Conservation (phyloP, 306 rosid genomes). For the Gastrolobium bilobum region DNA sequence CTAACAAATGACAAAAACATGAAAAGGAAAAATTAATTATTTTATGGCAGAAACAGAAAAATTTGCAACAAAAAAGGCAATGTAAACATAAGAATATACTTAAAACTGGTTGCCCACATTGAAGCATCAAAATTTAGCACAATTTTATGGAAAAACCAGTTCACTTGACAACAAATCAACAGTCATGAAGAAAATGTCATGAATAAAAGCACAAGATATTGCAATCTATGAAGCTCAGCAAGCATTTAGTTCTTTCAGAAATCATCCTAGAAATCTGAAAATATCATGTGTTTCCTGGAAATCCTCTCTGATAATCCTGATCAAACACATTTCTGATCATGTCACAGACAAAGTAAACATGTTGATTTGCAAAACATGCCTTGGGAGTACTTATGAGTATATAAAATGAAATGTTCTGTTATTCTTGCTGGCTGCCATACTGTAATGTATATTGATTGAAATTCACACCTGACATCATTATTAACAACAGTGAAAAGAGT, state of each 20-base stretch:
- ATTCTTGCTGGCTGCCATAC: not conserved
- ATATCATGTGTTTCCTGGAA: too few relatives aligned
- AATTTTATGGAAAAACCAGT: not conserved
- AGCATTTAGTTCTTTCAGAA: too few relatives aligned
- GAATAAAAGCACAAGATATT: too few relatives aligned
- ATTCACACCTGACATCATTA: not conserved
- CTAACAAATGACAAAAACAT: conserved; percentile 58
- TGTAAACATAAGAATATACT: conserved; percentile 29
- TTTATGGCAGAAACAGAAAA: conserved; percentile 31
- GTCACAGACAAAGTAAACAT: not conserved
- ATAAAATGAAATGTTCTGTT: not conserved
- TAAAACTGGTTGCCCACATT: not conserved
- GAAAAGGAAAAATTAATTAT: conserved; percentile 15
- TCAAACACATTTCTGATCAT: too few relatives aligned
- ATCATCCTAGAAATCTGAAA: too few relatives aligned
- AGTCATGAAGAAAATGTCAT: too few relatives aligned
- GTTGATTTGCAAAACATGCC: not conserved
- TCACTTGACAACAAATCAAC: not conserved
- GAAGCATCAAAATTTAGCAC: conserved; percentile 18
- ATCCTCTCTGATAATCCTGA: too few relatives aligned
- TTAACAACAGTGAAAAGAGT: not conserved
- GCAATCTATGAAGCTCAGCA: too few relatives aligned
- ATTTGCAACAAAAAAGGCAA: conserved; percentile 21
- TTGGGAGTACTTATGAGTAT: not conserved
- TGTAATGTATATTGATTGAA: not conserved